phyloP scores from a whole-genome alignment of 2,329 filamentous ascomycete species.

The Neoscytalidium dimidiatum region DNA sequence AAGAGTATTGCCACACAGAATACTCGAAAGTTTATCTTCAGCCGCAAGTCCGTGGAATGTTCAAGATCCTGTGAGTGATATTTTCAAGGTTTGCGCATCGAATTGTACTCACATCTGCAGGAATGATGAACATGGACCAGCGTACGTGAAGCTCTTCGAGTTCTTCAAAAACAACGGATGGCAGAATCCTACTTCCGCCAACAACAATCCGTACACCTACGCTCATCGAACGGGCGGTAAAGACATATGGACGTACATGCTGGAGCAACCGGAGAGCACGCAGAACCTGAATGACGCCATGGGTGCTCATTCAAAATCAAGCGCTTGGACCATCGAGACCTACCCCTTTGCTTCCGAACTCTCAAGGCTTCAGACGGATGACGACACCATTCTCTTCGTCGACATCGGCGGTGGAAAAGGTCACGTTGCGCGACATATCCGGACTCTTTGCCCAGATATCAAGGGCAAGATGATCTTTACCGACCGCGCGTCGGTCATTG shows the following conservation, averaged over 20 bases:
- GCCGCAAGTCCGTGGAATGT: neutral
- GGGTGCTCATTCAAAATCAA: conserved; percentile 15
- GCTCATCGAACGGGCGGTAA: conserved; percentile 20
- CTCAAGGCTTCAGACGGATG: neutral
- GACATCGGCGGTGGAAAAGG: conserved; percentile 23
- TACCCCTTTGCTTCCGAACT: conserved; percentile 9
- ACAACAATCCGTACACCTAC: conserved; percentile 22
- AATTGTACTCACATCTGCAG: too few species aligned
- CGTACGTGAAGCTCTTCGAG: conserved; percentile 15
- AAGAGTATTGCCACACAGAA: neutral
- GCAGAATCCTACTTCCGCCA: conserved; percentile 19
- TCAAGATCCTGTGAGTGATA: neutral
- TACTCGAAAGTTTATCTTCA: neutral
- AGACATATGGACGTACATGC: conserved; percentile 18
- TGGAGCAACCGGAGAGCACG: conserved; percentile 2
- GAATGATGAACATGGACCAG: neutral
- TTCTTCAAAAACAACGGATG: conserved; percentile 22
- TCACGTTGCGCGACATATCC: conserved; percentile 21
- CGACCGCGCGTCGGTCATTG: conserved; percentile 28
- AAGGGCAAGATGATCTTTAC: conserved; percentile 27
- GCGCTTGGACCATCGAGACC: conserved; percentile 20
- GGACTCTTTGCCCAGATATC: neutral
- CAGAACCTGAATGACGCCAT: conserved; percentile 22
- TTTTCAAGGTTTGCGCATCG: too few species aligned
- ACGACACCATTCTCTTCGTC: conserved; percentile 20